Base-by-base conservation (phyloP, 2,329 filamentous ascomycete species). In the Fusarium sp. region DNA sequence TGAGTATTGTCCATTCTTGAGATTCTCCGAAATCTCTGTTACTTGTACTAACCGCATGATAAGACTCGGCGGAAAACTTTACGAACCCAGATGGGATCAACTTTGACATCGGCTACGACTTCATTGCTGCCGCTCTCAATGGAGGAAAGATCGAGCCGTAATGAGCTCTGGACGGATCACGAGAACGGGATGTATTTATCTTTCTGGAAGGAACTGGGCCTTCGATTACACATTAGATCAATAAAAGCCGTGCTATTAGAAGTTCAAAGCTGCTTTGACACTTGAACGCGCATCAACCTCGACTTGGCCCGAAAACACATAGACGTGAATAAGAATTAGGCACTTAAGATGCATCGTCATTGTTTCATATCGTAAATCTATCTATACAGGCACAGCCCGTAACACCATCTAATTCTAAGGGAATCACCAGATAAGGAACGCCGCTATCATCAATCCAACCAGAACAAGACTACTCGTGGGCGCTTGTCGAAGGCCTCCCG, bases 1-100 rank as follows among this genome's bases (percentile, higher is more conserved):
- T 78, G 72, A 69, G 78, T 40, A 40, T 22, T 36, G 38, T 13
- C 35, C 8, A 22, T 33, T 3, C 20, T 11, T 31, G 14, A 31
- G 27, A n/a, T 10, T 47, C 13, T 47, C 8, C 22, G 14, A 31
- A 9, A 16, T 22, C 10, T 42, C 10, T 42, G 14, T 27, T 16
- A 18, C 20, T 42, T n/a, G 14, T 42, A 4, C 50, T 52, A n/a
- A 52, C 31, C 6, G 25, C 5, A 66, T 11, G 25, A 31, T 9
- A 2, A 47, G 42, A 47, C 42, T 47, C 42, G 8, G 25, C 52
- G 4, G 22, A 52, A 7, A 64, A 57, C 52, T 36, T 77, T 9
- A 63, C 57, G 25, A 78, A 79, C 25, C 75, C 76, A 0, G 72
- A 78, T 38, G 77, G 78, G 2, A 64, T 77, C 25, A 66, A 72